These are phyloP conservation scores for Lactarius indigo DNA, from an alignment of 768 basidiomycete genomes.

Conservation along the genomic window DNA sequence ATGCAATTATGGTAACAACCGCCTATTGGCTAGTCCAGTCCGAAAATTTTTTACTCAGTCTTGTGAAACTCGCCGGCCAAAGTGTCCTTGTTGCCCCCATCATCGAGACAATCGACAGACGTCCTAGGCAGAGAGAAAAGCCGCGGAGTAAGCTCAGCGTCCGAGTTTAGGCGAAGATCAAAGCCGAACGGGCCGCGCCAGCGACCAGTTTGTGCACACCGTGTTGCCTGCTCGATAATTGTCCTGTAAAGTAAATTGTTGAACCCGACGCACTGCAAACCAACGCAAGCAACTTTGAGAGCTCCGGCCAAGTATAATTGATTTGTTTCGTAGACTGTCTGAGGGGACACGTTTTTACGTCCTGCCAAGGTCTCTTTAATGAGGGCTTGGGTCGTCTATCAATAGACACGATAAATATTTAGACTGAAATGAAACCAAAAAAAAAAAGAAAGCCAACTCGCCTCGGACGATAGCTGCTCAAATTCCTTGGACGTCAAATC, in stretches of 20 bases:
- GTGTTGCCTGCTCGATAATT: slow-evolving; percentile 60
- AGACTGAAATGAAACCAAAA: background rate
- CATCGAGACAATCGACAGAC: slow-evolving; percentile 6
- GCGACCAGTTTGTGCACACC: slow-evolving; percentile 35
- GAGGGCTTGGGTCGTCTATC: slow-evolving; percentile 59
- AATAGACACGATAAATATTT: background rate
- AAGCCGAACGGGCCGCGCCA: slow-evolving; percentile 30
- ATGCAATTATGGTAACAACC: background rate
- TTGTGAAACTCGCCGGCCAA: slow-evolving; percentile 1
- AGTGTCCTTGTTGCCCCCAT: background rate
- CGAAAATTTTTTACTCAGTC: slow-evolving; percentile 10
- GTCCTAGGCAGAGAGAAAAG: slow-evolving; percentile 21
- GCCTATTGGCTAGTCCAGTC: background rate
- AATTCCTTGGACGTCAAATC: slow-evolving; percentile 67
- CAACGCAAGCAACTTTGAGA: slow-evolving; percentile 68
- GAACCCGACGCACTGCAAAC: slow-evolving; percentile 74
- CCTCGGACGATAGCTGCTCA: slow-evolving; percentile 63
- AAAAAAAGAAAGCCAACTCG: slow-evolving; percentile 27
- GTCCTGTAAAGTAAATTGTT: slow-evolving; percentile 61
- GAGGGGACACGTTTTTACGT: slow-evolving; percentile 74
- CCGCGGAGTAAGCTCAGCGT: slow-evolving; percentile 19
- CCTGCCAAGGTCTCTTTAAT: slow-evolving; percentile 68
- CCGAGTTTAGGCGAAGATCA: slow-evolving; percentile 16
- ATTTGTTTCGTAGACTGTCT: slow-evolving; percentile 68
- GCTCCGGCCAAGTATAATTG: slow-evolving; percentile 74